A percentile compares a stretch with the other conserved stretches of the same genome.
These are phyloP conservation scores for Endothia cerciana DNA, from an alignment of 2,329 filamentous ascomycete species.

Conservation along the genomic window DNA sequence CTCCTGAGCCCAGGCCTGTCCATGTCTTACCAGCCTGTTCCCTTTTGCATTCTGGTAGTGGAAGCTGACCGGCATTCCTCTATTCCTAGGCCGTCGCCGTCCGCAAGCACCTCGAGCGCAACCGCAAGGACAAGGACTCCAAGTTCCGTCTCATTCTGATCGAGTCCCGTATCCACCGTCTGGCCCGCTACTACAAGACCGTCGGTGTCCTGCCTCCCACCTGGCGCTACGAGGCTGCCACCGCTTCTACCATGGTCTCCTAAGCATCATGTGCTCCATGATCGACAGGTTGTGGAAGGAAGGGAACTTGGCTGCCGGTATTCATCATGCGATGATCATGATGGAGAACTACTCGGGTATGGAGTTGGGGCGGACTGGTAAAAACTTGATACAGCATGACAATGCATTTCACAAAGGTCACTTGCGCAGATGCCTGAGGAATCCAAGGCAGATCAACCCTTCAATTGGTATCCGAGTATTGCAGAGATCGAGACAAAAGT, in stretches of 20 bases:
- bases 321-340: constrained; percentile 16
- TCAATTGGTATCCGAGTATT: constrained; percentile 3
- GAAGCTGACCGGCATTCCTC: constrained; percentile 27
- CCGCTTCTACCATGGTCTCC: constrained; percentile 90
- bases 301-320: constrained; percentile 21
- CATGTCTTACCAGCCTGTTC: background rate
- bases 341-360: constrained; percentile 43
- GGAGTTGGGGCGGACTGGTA: constrained; percentile 45
- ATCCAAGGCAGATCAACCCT: constrained; percentile 2
- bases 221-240: constrained; percentile 99
- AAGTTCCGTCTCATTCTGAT: constrained; percentile 99
- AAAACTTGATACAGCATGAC: constrained; percentile 14
- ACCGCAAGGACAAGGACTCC: constrained; percentile 99
- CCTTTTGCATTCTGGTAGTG: background rate
- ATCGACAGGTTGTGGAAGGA: constrained; percentile 30
- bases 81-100: constrained; percentile 80
- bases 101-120: constrained; percentile 99
- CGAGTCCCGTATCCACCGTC: constrained; percentile 99
- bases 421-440: background rate
- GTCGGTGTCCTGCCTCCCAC: constrained; percentile 83
- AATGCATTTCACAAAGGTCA: constrained; percentile 16
- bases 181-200: constrained; percentile 99
- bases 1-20: background rate
- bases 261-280: constrained; percentile 54
- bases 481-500: background rate